phyloP scores from a whole-genome alignment of 768 basidiomycete genomes.

The Amanita rubescens region DNA sequence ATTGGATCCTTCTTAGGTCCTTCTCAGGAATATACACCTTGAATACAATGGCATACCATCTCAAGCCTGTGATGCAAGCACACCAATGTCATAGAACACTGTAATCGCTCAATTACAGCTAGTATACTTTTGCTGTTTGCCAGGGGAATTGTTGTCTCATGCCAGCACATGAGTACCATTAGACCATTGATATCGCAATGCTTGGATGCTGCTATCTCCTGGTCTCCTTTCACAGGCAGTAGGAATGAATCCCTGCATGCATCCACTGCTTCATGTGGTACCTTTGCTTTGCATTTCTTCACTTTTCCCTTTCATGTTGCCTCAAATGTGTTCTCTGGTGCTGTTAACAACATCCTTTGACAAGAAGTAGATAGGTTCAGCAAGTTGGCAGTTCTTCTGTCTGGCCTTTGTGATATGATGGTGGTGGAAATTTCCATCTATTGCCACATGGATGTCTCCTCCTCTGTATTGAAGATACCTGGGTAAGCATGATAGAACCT shows the following conservation, averaged over 20 bases:
- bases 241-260: slow-evolving; percentile 25
- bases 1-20: no score
- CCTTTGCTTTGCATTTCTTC: slow-evolving; percentile 1
- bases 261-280: slow-evolving; percentile 28
- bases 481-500: no score
- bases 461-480: no score
- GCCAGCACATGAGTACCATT: no score
- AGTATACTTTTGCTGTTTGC: no score
- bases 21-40: no score
- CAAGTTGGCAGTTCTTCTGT: background rate
- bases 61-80: no score
- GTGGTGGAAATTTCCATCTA: slow-evolving; percentile 35
- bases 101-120: no score
- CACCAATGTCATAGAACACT: no score
- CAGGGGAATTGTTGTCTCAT: no score
- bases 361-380: slow-evolving; percentile 23
- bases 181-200: background rate
- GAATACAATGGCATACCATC: no score
- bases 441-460: slow-evolving; percentile 28
- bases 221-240: slow-evolving; percentile 25
- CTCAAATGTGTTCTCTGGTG: background rate
- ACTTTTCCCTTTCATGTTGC: background rate
- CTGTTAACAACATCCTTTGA: no score
- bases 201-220: slow-evolving; percentile 16
- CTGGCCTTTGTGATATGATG: slow-evolving; percentile 22